Base-by-base conservation (phyloP, 345 rosid genomes). In the Populus pruinosa region DNA sequence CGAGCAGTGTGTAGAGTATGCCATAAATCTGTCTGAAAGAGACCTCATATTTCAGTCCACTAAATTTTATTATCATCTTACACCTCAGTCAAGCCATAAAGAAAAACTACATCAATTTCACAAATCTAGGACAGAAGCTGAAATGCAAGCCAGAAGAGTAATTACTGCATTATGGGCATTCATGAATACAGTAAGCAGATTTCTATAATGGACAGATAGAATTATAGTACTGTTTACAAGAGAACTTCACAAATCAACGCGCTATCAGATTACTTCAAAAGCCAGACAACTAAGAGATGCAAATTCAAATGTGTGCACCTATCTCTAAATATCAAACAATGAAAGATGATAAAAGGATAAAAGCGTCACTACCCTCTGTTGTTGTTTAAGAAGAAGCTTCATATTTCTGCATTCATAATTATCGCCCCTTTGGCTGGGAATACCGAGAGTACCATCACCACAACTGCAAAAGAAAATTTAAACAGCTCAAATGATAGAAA, bases 321-420 rank as follows among this genome's bases (percentile, higher is more conserved):
- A 8, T n/a, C 35, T 67, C n/a, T 53, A 70, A 62, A 59, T 73
- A 21, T 55, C 5, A 77, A 43, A 67, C 16, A 66, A 31, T 21
- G 17, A 71, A 17, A 73, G 70, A 55, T 39, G 75, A 74, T 73
- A 27, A 65, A 43, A 63, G 31, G 35, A 50, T 13, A n/a, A 29
- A 3, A 69, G 50, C 67, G 44, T 18, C 69, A 39, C 79, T 82
- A 96, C 99, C 91, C 97, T 89, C 81, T 94, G 98, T 68, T 96
- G 99, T 84, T 96, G 99, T 88, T 92, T 96, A 70, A 96, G 94
- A 77, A 96, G 97, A 82, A 96, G 90, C 88, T 96, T 96, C 99
- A 96, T 96, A 76, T 96, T 96, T 85, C 98, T 85, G 82, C 99
- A 96, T 86, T 94, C 99, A 73, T 96, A 96, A 70, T 96, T 96